Conservation (phyloP, 164 flowering plant genomes). For the Platanus orientalis region DNA sequence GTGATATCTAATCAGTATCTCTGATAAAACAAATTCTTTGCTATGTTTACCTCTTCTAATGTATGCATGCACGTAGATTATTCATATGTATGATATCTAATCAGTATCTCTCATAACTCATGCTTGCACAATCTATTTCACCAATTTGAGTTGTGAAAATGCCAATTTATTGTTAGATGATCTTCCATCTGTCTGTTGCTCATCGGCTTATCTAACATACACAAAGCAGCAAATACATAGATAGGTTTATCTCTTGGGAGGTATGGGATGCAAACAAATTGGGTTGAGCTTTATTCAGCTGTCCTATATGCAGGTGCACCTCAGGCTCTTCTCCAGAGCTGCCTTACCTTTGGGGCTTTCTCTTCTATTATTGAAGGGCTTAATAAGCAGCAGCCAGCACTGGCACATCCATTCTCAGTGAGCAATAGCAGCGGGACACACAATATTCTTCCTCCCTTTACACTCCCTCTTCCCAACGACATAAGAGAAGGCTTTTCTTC, state of each 20-base stretch:
- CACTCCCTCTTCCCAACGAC: constrained; percentile 64
- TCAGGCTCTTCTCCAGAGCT: constrained; percentile 69
- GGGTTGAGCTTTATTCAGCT: constrained; percentile 1
- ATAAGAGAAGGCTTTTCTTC: constrained; percentile 56
- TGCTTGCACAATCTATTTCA: too few relatives aligned
- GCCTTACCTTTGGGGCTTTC: constrained; percentile 85
- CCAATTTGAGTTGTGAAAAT: background rate
- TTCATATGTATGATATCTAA: background rate
- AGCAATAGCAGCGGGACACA: constrained; percentile 7
- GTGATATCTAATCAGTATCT: background rate
- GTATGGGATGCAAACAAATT: background rate
- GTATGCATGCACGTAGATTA: background rate
- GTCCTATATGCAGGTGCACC: constrained; percentile 63
- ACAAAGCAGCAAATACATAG: too few relatives aligned
- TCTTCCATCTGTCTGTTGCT: background rate
- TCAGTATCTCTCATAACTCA: too few relatives aligned
- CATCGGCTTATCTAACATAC: background rate
- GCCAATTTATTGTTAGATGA: background rate
- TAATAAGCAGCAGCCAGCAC: constrained; percentile 72
- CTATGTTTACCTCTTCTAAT: background rate
- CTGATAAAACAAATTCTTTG: background rate
- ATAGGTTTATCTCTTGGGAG: background rate
- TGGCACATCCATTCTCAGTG: constrained; percentile 42
- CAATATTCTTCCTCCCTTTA: constrained; percentile 39
- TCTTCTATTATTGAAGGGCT: constrained; percentile 67